Evolutionary conservation across 495 filamentous ascomycete species (phyloP).

Genomic region (Penicillium pancosmium): DNA sequence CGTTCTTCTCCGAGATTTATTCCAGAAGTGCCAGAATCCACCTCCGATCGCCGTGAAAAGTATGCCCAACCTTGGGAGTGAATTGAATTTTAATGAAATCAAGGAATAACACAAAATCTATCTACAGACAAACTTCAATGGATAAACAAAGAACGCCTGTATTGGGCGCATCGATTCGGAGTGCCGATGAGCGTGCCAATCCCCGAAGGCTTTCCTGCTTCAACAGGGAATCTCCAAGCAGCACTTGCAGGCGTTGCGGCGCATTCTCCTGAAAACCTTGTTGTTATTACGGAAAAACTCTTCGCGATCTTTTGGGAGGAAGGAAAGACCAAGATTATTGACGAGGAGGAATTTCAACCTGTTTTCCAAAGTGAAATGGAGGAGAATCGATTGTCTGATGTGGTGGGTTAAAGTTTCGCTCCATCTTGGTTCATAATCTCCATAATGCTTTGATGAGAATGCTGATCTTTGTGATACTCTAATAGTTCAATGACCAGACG

Average conservation of each 20-base stretch:
- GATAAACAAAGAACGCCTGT: conserved; percentile 23
- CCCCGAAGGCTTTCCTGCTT: conserved; percentile 25
- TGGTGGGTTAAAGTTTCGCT: neutral
- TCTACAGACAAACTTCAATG: conserved; percentile 23
- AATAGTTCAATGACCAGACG: neutral
- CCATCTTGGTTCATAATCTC: neutral
- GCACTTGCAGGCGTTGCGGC: conserved; percentile 9
- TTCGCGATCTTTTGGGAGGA: conserved; percentile 19
- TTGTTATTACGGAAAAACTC: conserved; percentile 2
- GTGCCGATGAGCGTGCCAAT: conserved; percentile 21
- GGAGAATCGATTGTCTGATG: neutral
- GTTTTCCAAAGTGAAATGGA: conserved; percentile 9
- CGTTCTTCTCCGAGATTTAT: conserved; percentile 15
- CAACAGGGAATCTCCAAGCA: conserved; percentile 20
- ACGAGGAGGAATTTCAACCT: conserved; percentile 3
- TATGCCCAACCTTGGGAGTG: neutral
- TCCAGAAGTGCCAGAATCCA: conserved; percentile 20
- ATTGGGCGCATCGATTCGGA: conserved; percentile 23
- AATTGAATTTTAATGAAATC: neutral
- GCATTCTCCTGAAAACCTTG: conserved; percentile 12
- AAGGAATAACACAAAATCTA: neutral
- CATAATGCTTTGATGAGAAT: neutral
- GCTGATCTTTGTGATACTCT: neutral
- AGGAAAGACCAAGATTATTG: conserved; percentile 9
- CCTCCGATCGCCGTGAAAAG: conserved; percentile 24